Percentiles rank a stretch among this genome's conserved stretches.
These are phyloP conservation scores for Aspergillus steynii DNA, from an alignment of 495 filamentous ascomycete genomes.

Conservation along the genomic window DNA sequence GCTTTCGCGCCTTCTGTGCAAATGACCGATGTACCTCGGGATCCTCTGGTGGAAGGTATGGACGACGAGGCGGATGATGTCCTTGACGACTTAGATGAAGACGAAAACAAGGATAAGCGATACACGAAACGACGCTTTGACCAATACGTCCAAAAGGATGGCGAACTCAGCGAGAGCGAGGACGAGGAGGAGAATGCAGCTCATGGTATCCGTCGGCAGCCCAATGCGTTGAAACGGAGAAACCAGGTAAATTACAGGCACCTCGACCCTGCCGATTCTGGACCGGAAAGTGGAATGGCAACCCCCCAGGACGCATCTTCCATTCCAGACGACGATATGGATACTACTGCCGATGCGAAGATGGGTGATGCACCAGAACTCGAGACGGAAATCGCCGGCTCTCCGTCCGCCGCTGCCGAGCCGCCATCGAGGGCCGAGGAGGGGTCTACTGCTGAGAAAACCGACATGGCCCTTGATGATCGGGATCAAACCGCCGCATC, in stretches of 20 bases:
- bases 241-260: slow-evolving; percentile 74
- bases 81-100: slow-evolving; percentile 85
- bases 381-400: slow-evolving; percentile 29
- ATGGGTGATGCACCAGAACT: slow-evolving; percentile 51
- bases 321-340: slow-evolving; percentile 50
- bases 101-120: slow-evolving; percentile 83
- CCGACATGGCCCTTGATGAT: slow-evolving; percentile 39
- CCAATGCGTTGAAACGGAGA: slow-evolving; percentile 57
- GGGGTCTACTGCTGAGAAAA: slow-evolving; percentile 34
- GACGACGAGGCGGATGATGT: slow-evolving; percentile 86
- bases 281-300: slow-evolving; percentile 60
- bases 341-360: slow-evolving; percentile 49
- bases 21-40: slow-evolving; percentile 89
- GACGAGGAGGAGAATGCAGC: slow-evolving; percentile 80
- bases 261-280: slow-evolving; percentile 62
- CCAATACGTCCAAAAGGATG: slow-evolving; percentile 67
- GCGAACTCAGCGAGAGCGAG: slow-evolving; percentile 81
- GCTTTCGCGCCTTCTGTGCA: slow-evolving; percentile 89
- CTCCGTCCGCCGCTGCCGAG: slow-evolving; percentile 24
- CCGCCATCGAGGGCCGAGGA: slow-evolving; percentile 39
- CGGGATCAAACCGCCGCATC: slow-evolving; percentile 38
- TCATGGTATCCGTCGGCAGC: slow-evolving; percentile 68
- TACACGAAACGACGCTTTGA: slow-evolving; percentile 85
- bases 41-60: slow-evolving; percentile 62
- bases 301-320: slow-evolving; percentile 54